phyloP scores from a whole-genome alignment of 805 yeast genomes.

The Blastobotrys peoriensis region DNA sequence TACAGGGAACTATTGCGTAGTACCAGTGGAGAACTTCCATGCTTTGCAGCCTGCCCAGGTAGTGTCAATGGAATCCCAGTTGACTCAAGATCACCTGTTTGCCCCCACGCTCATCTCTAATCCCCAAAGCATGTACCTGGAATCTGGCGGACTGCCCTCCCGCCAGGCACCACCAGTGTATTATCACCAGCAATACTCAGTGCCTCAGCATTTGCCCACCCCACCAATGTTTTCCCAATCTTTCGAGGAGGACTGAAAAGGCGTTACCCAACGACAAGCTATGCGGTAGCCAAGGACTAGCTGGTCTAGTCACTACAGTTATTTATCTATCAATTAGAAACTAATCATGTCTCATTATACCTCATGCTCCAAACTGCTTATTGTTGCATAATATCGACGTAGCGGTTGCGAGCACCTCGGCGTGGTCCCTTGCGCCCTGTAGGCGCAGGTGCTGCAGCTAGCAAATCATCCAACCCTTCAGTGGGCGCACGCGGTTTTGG shows the following conservation, averaged over 20 bases:
- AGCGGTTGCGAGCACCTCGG: constrained; percentile 51
- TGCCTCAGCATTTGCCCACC: not conserved
- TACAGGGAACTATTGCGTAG: not conserved
- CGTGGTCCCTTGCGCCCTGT: constrained; percentile 41
- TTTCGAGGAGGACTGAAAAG: not conserved
- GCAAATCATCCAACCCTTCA: constrained; percentile 44
- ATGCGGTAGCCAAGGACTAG: no score
- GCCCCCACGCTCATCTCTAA: no score
- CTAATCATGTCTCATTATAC: not conserved
- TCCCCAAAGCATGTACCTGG: no score
- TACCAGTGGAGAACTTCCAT: not conserved
- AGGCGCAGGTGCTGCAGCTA: constrained; percentile 33
- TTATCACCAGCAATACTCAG: not conserved
- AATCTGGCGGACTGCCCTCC: no score
- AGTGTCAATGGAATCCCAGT: not conserved
- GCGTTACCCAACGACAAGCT: no score
- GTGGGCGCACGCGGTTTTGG: no score
- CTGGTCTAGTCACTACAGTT: not conserved
- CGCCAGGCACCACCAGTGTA: not conserved
- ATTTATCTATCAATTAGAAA: not conserved
- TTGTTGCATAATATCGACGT: constrained; percentile 56
- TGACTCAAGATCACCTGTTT: no score
- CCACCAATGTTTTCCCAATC: not conserved
- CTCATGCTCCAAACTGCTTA: not conserved
- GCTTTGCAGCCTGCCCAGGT: not conserved